Conservation (phyloP, 169 alveolate species). For the Plasmodium ovale region DNA sequence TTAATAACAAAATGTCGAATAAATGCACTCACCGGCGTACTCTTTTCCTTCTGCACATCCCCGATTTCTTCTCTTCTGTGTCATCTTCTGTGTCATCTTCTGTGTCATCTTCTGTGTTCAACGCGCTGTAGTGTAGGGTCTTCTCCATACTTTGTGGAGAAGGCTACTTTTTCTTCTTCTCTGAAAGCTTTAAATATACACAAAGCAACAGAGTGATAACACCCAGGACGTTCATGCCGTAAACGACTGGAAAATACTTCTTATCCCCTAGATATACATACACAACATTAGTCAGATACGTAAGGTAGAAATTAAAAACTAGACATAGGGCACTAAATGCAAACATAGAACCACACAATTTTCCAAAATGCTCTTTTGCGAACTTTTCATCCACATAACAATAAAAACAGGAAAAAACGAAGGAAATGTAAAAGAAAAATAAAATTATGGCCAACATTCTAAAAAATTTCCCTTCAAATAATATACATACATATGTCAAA, state of each 20-base stretch:
- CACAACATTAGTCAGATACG: slow-evolving; percentile 54
- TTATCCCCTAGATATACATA: slow-evolving; percentile 18
- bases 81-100: no score
- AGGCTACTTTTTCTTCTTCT: slow-evolving; percentile 4
- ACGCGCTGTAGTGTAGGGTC: no score
- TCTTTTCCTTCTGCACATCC: no score
- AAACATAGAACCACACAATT: slow-evolving; percentile 68
- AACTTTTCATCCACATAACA: slow-evolving; percentile 66
- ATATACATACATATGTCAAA: slow-evolving; percentile 26
- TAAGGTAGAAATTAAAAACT: slow-evolving; percentile 41
- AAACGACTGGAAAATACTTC: slow-evolving; percentile 34
- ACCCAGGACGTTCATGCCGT: slow-evolving; percentile 53
- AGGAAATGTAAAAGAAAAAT: slow-evolving; percentile 46
- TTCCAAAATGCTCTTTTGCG: slow-evolving; percentile 72
- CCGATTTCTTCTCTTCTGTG: no score
- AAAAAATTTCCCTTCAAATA: slow-evolving; percentile 26
- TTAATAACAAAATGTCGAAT: no score
- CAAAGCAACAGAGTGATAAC: slow-evolving; percentile 24
- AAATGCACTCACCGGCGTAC: no score
- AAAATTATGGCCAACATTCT: slow-evolving; percentile 16
- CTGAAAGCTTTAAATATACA: slow-evolving; percentile 44
- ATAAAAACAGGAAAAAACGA: slow-evolving; percentile 51
- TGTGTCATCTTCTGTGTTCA: no score
- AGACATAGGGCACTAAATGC: slow-evolving; percentile 52
- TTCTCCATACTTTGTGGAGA: no score